phyloP scores from a whole-genome alignment of 2,329 filamentous ascomycete genomes.

The Aaosphaeria arxii region DNA sequence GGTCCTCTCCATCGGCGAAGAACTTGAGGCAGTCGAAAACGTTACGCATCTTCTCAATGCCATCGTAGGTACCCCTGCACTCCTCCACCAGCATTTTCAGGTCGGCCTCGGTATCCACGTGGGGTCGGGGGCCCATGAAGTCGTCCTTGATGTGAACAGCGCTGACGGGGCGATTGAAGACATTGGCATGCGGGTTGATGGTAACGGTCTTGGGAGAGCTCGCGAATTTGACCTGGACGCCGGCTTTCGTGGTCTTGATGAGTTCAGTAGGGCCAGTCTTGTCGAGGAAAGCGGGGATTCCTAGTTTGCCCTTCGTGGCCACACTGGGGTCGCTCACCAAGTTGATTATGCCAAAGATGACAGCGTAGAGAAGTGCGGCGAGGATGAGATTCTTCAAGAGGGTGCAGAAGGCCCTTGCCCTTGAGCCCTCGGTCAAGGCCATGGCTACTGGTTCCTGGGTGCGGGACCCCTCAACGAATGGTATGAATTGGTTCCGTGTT shows the following conservation, averaged over 20 bases:
- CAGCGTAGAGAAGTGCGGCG: slow-evolving; percentile 41
- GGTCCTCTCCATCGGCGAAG: slow-evolving; percentile 46
- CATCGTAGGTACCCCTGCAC: slow-evolving; percentile 51
- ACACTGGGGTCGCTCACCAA: slow-evolving; percentile 41
- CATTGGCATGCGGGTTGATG: slow-evolving; percentile 52
- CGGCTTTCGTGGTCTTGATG: slow-evolving; percentile 39
- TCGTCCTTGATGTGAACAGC: slow-evolving; percentile 51
- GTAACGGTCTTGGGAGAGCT: slow-evolving; percentile 41
- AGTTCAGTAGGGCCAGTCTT: slow-evolving; percentile 40
- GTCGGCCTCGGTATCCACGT: slow-evolving; percentile 54
- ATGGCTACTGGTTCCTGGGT: slow-evolving; percentile 20
- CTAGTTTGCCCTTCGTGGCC: slow-evolving; percentile 39
- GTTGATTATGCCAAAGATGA: slow-evolving; percentile 42
- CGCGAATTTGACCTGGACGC: slow-evolving; percentile 43
- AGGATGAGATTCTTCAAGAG: slow-evolving; percentile 44
- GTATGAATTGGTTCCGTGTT: background rate
- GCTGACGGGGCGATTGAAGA: slow-evolving; percentile 53
- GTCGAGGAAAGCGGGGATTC: slow-evolving; percentile 41
- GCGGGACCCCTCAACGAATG: slow-evolving; percentile 13
- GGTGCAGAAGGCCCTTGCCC: slow-evolving; percentile 28
- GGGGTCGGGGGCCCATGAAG: slow-evolving; percentile 50
- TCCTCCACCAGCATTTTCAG: slow-evolving; percentile 51
- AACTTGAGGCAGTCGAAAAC: slow-evolving; percentile 53
- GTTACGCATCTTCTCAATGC: slow-evolving; percentile 55
- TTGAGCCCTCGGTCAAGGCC: slow-evolving; percentile 38